Evolutionary conservation across 768 basidiomycete genomes (phyloP).

Genomic region (Vararia minispora): DNA sequence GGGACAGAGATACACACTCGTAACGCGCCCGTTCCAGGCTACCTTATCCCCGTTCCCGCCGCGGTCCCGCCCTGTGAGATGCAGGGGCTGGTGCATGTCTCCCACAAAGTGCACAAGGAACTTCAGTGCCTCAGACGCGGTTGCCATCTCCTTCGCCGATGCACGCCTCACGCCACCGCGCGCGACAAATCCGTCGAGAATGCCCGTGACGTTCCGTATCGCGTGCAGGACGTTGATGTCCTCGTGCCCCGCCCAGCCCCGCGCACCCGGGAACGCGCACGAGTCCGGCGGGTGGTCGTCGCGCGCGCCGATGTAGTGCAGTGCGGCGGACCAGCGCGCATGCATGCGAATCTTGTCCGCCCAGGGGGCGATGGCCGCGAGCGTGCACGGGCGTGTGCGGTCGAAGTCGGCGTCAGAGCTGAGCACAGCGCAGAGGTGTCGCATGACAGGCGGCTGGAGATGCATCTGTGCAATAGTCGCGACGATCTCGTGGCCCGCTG

Average conservation of each 20-base stretch:
- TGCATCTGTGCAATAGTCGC: constrained; percentile 94
- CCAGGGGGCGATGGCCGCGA: constrained; percentile 83
- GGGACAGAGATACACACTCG: constrained; percentile 38
- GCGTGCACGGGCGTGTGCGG: constrained; percentile 49
- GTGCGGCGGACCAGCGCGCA: constrained; percentile 52
- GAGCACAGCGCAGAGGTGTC: constrained; percentile 62
- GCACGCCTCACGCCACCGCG: constrained; percentile 17
- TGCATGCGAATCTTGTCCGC: constrained; percentile 57
- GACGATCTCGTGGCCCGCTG: constrained; percentile 76
- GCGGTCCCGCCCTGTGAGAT: constrained; percentile 77
- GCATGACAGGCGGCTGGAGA: constrained; percentile 61
- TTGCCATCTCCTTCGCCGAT: constrained; percentile 17
- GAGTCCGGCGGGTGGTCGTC: constrained; percentile 68
- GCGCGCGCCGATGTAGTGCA: constrained; percentile 67
- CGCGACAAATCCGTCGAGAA: constrained; percentile 41
- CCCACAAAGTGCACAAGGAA: constrained; percentile 92
- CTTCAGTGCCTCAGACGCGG: constrained; percentile 72
- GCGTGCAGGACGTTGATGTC: constrained; percentile 65
- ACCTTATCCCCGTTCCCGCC: constrained; percentile 83
- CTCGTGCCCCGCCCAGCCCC: constrained; percentile 56
- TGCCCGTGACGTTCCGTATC: constrained; percentile 62
- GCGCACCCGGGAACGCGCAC: constrained; percentile 67
- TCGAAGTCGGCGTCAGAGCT: constrained; percentile 23
- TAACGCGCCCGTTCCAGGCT: constrained; percentile 55
- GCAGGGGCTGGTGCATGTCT: constrained; percentile 90